Base-by-base conservation (phyloP, 2,329 filamentous ascomycete genomes). In the Clarireedia monteithiana region DNA sequence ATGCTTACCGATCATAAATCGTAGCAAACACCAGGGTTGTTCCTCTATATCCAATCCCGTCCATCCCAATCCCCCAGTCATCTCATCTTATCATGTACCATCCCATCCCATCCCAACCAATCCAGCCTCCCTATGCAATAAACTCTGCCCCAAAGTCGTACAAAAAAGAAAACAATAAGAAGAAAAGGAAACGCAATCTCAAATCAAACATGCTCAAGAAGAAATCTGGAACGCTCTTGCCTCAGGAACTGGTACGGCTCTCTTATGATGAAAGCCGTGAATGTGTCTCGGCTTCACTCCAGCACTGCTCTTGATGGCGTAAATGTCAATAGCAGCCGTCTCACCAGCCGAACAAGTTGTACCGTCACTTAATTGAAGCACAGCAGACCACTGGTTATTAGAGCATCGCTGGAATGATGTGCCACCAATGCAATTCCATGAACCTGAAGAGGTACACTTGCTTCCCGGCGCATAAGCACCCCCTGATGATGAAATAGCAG, bases 391-490 rank as follows among this genome's bases (percentile, higher is more conserved):
- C 0, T 58, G 24, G 12, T 78, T 77, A 2, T 72, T 74, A 6
- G 72, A 77, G 56, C 78, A 81, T 26, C 77, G 77, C 66, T 80
- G 77, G 74, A 73, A 81, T 0, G 71, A 70, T 1, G 60, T 69
- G 12, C 77, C 76, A 0, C 65, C 68, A 3, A 79, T 67, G 58
- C 78, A 81, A 69, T 79, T 79, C 75, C 75, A 81, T 6, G 66
- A 62, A 0, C 78, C 78, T 36, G 78, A 75, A 5, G 69, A 60
- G 65, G 70, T 61, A 67, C 78, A 81, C 0, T 73, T 66, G 10
- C 72, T 64, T 39, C 77, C 77, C 0, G 75, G 38, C 3, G 49
- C 38, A 44, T 57, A 53, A 10, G 55, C 56, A 6, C 15, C 20
- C n/a, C 30, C 45, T 14, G 50, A n/a, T 1, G 56, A 34, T 0